Evolutionary conservation across 768 basidiomycete genomes (phyloP).

Genomic region (Russula brevipes): DNA sequence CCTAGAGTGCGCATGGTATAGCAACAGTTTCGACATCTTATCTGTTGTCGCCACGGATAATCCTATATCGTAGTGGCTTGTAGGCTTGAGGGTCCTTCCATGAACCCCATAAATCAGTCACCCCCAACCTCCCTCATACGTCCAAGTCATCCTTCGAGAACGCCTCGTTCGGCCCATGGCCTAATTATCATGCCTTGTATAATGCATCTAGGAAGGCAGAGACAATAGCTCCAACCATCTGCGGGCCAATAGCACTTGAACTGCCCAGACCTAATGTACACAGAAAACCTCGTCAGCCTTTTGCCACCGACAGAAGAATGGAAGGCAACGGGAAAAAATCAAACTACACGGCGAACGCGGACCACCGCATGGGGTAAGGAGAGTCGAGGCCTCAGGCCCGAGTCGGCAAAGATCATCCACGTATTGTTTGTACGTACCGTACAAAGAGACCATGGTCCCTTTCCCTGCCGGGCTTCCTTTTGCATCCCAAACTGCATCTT

Average conservation of each 20-base stretch:
- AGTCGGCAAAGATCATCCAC: neutral
- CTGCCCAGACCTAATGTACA: slow-evolving; percentile 21
- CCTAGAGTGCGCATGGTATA: neutral
- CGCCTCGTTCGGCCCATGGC: neutral
- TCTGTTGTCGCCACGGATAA: neutral
- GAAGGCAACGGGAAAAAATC: neutral
- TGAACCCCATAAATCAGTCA: neutral
- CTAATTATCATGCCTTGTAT: slow-evolving; percentile 21
- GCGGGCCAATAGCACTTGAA: slow-evolving; percentile 25
- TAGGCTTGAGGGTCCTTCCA: no score
- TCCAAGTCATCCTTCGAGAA: neutral
- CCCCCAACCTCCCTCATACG: neutral
- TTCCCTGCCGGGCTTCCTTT: slow-evolving; percentile 59
- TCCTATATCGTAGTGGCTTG: neutral
- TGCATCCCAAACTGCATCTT: slow-evolving; percentile 67
- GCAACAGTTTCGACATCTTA: neutral
- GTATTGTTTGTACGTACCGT: slow-evolving; percentile 51
- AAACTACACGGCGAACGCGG: no score
- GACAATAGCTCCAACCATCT: slow-evolving; percentile 19
- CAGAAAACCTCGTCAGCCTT: neutral
- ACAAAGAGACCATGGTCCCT: slow-evolving; percentile 88
- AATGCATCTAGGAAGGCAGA: slow-evolving; percentile 24
- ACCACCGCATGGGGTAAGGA: no score
- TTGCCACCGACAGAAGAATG: neutral
- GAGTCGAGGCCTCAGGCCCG: neutral